phyloP scores from a whole-genome alignment of 2,329 filamentous ascomycete species.

The Grosmannia huntii region DNA sequence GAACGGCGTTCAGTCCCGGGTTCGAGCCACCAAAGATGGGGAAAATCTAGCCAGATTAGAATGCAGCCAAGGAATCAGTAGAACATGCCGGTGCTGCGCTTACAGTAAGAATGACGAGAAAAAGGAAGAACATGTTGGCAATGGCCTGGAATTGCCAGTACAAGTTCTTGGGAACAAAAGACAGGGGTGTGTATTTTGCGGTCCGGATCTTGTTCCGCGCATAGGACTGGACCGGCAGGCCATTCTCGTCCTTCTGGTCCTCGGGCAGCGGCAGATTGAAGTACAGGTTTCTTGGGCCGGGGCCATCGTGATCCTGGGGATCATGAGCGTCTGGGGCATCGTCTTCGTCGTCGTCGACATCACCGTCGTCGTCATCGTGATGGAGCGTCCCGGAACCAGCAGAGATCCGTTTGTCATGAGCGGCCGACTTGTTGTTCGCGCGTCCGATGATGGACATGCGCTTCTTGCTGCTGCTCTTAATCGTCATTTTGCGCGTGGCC shows the following conservation, averaged over 20 bases:
- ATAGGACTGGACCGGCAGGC: conserved; percentile 56
- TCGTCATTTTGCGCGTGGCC: conserved; percentile 82
- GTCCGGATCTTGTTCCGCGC: conserved; percentile 94
- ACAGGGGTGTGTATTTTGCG: conserved; percentile 91
- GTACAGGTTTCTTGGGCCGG: conserved; percentile 51
- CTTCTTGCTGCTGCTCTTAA: conserved; percentile 65
- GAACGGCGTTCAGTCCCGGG: conserved; percentile 78
- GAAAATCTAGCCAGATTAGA: conserved; percentile 56
- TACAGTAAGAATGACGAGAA: conserved; percentile 88
- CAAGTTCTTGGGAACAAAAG: conserved; percentile 91
- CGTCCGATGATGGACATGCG: conserved; percentile 71
- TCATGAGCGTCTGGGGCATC: conserved; percentile 12
- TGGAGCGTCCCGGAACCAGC: conserved; percentile 18
- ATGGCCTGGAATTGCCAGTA: conserved; percentile 98
- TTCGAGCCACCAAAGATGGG: conserved; percentile 89
- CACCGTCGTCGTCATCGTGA: conserved; percentile 21
- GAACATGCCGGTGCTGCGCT: conserved; percentile 27
- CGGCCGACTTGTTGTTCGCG: conserved; percentile 49
- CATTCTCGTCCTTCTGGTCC: conserved; percentile 67
- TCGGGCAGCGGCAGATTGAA: conserved; percentile 76
- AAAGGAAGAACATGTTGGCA: conserved; percentile 96
- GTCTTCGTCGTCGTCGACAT: conserved; percentile 24
- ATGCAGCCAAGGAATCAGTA: background rate
- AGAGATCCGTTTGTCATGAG: conserved; percentile 55
- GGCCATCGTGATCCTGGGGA: conserved; percentile 20